These are phyloP conservation scores for Sarocladiaceae sp. DNA, from an alignment of 2,329 filamentous ascomycete species.

Conservation along the genomic window DNA sequence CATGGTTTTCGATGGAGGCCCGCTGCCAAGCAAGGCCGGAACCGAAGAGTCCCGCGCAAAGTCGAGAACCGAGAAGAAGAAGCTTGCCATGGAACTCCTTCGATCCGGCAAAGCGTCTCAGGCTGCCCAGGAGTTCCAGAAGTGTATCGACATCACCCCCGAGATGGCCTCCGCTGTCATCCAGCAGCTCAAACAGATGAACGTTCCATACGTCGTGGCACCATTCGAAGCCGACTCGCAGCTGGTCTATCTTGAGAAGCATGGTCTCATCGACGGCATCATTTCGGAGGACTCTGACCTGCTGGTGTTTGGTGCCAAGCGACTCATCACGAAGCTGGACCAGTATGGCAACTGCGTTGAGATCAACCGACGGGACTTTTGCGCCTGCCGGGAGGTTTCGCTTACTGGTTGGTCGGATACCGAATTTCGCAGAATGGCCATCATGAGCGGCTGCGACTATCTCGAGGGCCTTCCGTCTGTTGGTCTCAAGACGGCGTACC, in stretches of 20 bases:
- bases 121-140: constrained; percentile 83
- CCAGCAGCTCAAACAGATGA: constrained; percentile 76
- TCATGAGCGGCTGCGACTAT: constrained; percentile 94
- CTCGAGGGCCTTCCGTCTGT: constrained; percentile 78
- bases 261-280: constrained; percentile 79
- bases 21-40: constrained; percentile 83
- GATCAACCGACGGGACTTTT: constrained; percentile 84
- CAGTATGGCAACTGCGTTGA: constrained; percentile 90
- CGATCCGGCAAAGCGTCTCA: constrained; percentile 74
- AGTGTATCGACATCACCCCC: constrained; percentile 90
- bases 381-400: constrained; percentile 79
- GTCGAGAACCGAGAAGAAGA: constrained; percentile 69
- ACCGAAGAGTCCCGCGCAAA: constrained; percentile 76
- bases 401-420: constrained; percentile 86
- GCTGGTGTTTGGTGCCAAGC: constrained; percentile 87
- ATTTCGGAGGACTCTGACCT: constrained; percentile 95
- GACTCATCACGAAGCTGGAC: constrained; percentile 87
- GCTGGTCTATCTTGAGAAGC: constrained; percentile 83
- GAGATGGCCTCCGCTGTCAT: constrained; percentile 92
- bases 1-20: constrained; percentile 92
- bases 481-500: constrained; percentile 89
- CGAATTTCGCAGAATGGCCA: constrained; percentile 92
- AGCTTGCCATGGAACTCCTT: constrained; percentile 69
- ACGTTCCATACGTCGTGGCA: constrained; percentile 83
- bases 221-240: constrained; percentile 98